A percentile compares a stretch with the other conserved stretches of the same genome.
Evolutionary conservation across 768 basidiomycete genomes (phyloP).

Genomic region (Clavaria fumosa): DNA sequence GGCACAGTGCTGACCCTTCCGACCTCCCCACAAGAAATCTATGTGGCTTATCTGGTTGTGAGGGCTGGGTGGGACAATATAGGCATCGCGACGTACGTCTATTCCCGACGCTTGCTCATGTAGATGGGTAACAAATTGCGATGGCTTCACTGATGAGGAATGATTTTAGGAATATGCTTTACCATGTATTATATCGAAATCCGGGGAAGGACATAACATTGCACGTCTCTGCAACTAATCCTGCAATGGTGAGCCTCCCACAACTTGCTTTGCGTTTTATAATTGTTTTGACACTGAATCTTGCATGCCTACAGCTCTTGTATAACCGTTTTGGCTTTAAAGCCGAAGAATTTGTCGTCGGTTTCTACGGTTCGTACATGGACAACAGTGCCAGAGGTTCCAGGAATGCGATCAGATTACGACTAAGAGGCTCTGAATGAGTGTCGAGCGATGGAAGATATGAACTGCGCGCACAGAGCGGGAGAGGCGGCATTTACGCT

Average conservation of each 20-base stretch:
- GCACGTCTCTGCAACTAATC: constrained; percentile 69
- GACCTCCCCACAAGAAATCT: constrained; percentile 66
- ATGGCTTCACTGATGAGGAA: constrained; percentile 6
- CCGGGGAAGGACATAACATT: constrained; percentile 66
- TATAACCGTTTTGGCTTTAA: constrained; percentile 86
- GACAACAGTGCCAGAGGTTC: constrained; percentile 52
- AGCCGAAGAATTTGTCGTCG: constrained; percentile 68
- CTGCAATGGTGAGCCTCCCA: constrained; percentile 68
- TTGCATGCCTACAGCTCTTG: constrained; percentile 31
- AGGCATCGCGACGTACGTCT: constrained; percentile 55
- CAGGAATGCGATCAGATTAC: constrained; percentile 67
- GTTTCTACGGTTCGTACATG: constrained; percentile 73
- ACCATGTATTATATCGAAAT: constrained; percentile 56
- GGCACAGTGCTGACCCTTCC: constrained; percentile 50
- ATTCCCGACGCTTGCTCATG: not conserved
- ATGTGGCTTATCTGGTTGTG: constrained; percentile 72
- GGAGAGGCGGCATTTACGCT: too few species aligned
- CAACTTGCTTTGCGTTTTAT: constrained; percentile 4
- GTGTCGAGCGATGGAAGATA: too few species aligned
- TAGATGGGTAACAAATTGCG: constrained; percentile 3
- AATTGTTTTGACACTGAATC: constrained; percentile 2
- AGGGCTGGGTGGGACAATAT: constrained; percentile 69
- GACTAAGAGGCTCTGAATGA: too few species aligned
- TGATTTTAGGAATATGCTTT: constrained; percentile 50
- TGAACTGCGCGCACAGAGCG: too few species aligned